Conservation (phyloP, 176 grass and related monocot genomes). For the Ananas comosus region DNA sequence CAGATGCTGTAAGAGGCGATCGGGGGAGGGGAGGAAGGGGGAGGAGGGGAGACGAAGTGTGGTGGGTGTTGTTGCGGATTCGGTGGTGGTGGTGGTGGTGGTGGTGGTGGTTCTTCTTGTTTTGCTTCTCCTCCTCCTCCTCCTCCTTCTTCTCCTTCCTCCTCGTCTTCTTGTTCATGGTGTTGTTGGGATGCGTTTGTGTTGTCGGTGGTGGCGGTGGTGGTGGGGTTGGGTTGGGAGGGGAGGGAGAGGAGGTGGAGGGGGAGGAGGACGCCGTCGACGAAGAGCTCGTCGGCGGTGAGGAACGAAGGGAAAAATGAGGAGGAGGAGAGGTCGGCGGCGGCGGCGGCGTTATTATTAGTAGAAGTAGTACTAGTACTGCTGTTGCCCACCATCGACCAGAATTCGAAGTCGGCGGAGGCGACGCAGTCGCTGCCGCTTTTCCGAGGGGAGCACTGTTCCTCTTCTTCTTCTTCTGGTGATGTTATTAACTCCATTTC, state of each 20-base stretch:
- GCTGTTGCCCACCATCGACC: constrained; percentile 55
- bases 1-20: constrained; percentile 37
- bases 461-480: constrained; percentile 10
- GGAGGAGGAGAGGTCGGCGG: constrained; percentile 59
- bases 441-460: constrained; percentile 22
- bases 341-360: constrained; percentile 19
- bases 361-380: too few species aligned
- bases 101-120: constrained; percentile 19
- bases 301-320: constrained; percentile 29
- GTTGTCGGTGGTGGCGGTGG: background rate
- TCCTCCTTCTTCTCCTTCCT: background rate
- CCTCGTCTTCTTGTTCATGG: too few species aligned
- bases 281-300: constrained; percentile 99
- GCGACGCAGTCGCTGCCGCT: constrained; percentile 32
- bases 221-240: background rate
- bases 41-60: constrained; percentile 6
- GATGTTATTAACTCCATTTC: constrained; percentile 2
- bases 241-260: constrained; percentile 45
- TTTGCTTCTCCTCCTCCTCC: background rate
- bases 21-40: constrained; percentile 13
- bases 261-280: constrained; percentile 79
- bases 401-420: constrained; percentile 97
- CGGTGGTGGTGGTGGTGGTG: constrained; percentile 18
- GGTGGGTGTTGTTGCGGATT: constrained; percentile 11
- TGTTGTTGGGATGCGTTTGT: too few species aligned